These are phyloP conservation scores for Purpureocillium takamizusanense DNA, from an alignment of 2,329 filamentous ascomycete species.

Conservation along the genomic window DNA sequence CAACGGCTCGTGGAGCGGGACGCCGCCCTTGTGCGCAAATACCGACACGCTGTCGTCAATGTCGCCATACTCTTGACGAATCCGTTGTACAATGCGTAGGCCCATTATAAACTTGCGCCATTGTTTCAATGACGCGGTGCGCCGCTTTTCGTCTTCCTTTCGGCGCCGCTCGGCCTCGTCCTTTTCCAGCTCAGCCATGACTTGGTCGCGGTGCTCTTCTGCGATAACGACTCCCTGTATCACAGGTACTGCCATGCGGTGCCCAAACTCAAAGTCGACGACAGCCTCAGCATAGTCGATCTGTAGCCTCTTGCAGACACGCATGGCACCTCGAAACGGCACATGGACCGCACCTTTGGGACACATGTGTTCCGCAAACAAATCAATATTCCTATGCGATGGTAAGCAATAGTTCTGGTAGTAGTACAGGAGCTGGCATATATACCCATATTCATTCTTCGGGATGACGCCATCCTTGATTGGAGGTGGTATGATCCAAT, in stretches of 20 bases:
- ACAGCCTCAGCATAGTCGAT: slow-evolving; percentile 93
- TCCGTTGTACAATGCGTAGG: slow-evolving; percentile 69
- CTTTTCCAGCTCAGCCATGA: slow-evolving; percentile 71
- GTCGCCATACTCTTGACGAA: slow-evolving; percentile 67
- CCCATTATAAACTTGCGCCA: slow-evolving; percentile 89
- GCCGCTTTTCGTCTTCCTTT: slow-evolving; percentile 77
- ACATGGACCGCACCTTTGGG: slow-evolving; percentile 77
- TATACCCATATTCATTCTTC: slow-evolving; percentile 76
- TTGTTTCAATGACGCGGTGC: slow-evolving; percentile 60
- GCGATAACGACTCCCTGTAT: slow-evolving; percentile 87
- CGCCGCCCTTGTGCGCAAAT: slow-evolving; percentile 37
- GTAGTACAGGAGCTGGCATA: neutral
- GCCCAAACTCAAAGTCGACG: slow-evolving; percentile 92
- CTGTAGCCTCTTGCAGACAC: slow-evolving; percentile 72
- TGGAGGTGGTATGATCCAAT: slow-evolving; percentile 88
- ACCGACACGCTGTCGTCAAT: slow-evolving; percentile 42
- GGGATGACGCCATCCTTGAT: slow-evolving; percentile 81
- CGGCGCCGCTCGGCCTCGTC: slow-evolving; percentile 66
- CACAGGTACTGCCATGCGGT: slow-evolving; percentile 86
- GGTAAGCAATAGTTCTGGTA: slow-evolving; percentile 10
- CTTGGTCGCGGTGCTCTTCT: slow-evolving; percentile 62
- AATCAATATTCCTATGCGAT: slow-evolving; percentile 65
- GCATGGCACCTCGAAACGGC: slow-evolving; percentile 65
- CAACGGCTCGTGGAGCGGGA: slow-evolving; percentile 6
- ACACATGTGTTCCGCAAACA: slow-evolving; percentile 91